phyloP scores from a whole-genome alignment of 2,329 filamentous ascomycete genomes.

The Nectriaceae sp. region DNA sequence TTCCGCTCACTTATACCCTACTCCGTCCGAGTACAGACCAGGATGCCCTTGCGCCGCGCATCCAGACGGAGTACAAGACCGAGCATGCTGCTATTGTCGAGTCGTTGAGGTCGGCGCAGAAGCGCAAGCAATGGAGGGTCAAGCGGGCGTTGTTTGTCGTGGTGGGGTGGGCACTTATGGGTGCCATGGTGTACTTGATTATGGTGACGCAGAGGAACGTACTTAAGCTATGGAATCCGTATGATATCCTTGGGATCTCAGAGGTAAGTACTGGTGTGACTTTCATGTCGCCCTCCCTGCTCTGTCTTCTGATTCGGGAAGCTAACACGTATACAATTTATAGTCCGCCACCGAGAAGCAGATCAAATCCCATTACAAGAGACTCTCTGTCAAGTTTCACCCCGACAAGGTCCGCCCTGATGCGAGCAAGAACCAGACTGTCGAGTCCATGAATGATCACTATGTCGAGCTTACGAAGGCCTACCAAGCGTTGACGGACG shows the following conservation, averaged over 20 bases:
- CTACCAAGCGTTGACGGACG: conserved; percentile 96
- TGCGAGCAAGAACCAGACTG: conserved; percentile 82
- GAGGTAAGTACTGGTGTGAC: conserved; percentile 57
- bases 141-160: conserved; percentile 80
- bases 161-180: conserved; percentile 80
- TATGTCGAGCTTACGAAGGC: conserved; percentile 97
- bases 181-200: conserved; percentile 90
- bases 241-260: conserved; percentile 86
- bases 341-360: conserved; percentile 82
- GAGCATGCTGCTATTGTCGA: conserved; percentile 84
- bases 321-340: conserved; percentile 18
- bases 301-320: not conserved
- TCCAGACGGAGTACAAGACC: conserved; percentile 79
- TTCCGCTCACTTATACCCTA: conserved; percentile 87
- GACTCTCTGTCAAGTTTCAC: conserved; percentile 82
- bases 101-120: conserved; percentile 79
- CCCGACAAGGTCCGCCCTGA: conserved; percentile 92
- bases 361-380: conserved; percentile 90
- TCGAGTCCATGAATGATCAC: conserved; percentile 78
- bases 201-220: conserved; percentile 70
- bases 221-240: conserved; percentile 92
- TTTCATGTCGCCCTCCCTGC: not conserved
- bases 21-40: conserved; percentile 76
- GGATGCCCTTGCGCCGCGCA: conserved; percentile 78
- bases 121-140: conserved; percentile 84